Conservation (phyloP, 768 basidiomycete species). For the Kwoniella bestiolae region DNA sequence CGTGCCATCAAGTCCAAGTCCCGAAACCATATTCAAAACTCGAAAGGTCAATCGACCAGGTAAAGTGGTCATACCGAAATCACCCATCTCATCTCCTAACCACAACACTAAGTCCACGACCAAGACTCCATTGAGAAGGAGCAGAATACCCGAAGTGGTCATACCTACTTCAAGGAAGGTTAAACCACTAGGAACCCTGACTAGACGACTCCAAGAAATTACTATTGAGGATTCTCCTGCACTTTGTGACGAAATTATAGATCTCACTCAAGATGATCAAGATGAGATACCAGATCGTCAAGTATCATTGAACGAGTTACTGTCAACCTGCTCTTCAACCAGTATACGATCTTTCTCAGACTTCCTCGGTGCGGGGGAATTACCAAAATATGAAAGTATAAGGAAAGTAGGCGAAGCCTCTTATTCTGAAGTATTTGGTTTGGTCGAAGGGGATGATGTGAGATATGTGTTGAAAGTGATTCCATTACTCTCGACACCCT, state of each 20-base stretch:
- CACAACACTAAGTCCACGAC: not conserved
- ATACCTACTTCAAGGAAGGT: constrained; percentile 20
- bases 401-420: constrained; percentile 94
- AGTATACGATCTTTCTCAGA: constrained; percentile 1
- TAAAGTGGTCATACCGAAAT: constrained; percentile 9
- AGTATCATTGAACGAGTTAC: not conserved
- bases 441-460: not conserved
- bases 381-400: constrained; percentile 60
- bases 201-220: constrained; percentile 5
- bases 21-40: constrained; percentile 17
- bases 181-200: not conserved
- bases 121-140: not conserved
- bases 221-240: constrained; percentile 10
- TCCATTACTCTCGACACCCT: constrained; percentile 27
- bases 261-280: not conserved
- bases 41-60: constrained; percentile 11
- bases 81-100: not conserved
- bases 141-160: constrained; percentile 18
- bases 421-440: constrained; percentile 88
- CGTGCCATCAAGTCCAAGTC: constrained; percentile 17
- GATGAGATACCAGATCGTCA: not conserved
- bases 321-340: constrained; percentile 4
- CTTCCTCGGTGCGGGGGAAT: constrained; percentile 12
- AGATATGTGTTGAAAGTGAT: constrained; percentile 51
- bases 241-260: not conserved